A percentile compares a stretch with the other conserved stretches of the same genome.
Evolutionary conservation across 2,329 filamentous ascomycete species (phyloP).

Genomic region (Ceratocystis lukuohia): DNA sequence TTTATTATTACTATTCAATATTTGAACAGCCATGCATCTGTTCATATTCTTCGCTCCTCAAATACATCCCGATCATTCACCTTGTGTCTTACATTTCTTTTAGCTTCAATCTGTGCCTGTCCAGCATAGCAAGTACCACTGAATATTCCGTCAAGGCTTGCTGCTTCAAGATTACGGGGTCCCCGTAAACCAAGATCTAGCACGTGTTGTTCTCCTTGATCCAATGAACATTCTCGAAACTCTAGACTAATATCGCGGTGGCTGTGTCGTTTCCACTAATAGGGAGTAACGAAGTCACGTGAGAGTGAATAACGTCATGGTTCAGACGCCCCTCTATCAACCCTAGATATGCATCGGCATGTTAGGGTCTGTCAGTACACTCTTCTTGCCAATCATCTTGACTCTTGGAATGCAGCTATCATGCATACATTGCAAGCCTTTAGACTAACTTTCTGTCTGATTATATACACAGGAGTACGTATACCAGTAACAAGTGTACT

Average conservation of each 20-base stretch:
- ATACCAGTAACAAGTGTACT: neutral
- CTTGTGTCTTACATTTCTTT: neutral
- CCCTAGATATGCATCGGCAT: too few relatives aligned
- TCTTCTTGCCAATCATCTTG: neutral
- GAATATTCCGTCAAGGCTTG: too few relatives aligned
- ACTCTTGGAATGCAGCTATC: neutral
- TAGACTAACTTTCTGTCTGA: neutral
- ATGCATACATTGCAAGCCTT: neutral
- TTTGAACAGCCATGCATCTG: neutral
- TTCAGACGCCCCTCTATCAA: too few relatives aligned
- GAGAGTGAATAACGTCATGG: neutral
- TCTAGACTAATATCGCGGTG: neutral
- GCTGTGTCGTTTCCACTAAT: neutral
- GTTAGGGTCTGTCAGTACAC: neutral
- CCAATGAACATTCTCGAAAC: neutral
- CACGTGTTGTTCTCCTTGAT: neutral
- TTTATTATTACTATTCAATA: constrained; percentile 2
- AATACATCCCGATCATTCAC: neutral
- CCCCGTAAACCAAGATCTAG: neutral
- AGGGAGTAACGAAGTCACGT: neutral
- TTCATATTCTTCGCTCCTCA: neutral
- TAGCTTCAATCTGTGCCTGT: neutral
- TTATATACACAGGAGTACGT: neutral
- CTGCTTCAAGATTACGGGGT: neutral
- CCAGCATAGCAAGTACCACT: neutral